Evolutionary conservation across 805 yeast species (phyloP).

Genomic region (Wickerhamiella spandovensis): DNA sequence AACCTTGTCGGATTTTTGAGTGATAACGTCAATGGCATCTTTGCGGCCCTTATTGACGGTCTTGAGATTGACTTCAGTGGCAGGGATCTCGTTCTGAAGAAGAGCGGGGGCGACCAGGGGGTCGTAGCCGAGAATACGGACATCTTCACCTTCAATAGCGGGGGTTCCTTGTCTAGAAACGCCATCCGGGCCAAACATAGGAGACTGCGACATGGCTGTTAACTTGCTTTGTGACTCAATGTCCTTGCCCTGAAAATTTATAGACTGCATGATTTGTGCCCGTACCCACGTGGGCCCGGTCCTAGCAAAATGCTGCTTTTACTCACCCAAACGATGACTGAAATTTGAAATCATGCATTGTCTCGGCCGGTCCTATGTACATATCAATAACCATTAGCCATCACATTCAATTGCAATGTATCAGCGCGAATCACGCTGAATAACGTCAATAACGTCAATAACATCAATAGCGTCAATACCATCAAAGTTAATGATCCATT

Average conservation of each 20-base stretch:
- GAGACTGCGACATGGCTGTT: constrained; percentile 5
- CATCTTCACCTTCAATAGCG: constrained; percentile 47
- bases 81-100: constrained; percentile 69
- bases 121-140: constrained; percentile 65
- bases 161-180: constrained; percentile 13
- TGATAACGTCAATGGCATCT: constrained; percentile 61
- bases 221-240: neutral
- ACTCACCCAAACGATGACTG: too few relatives aligned
- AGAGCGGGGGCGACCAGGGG: constrained; percentile 90
- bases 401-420: too few relatives aligned
- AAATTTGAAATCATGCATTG: too few relatives aligned
- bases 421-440: too few relatives aligned
- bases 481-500: too few relatives aligned
- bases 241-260: constrained; percentile 1
- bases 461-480: too few relatives aligned
- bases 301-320: too few relatives aligned
- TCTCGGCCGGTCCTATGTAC: too few relatives aligned
- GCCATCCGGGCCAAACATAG: constrained; percentile 25
- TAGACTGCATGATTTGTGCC: neutral
- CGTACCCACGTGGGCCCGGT: neutral
- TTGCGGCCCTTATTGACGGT: constrained; percentile 67
- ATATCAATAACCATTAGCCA: too few relatives aligned
- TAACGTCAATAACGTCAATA: too few relatives aligned
- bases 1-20: constrained; percentile 68
- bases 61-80: constrained; percentile 40